Evolutionary conservation across 352 stramenopile genomes (phyloP), one percentile per base, ranked within the genome.

Genomic region (Phytophthora tubulina): DNA sequence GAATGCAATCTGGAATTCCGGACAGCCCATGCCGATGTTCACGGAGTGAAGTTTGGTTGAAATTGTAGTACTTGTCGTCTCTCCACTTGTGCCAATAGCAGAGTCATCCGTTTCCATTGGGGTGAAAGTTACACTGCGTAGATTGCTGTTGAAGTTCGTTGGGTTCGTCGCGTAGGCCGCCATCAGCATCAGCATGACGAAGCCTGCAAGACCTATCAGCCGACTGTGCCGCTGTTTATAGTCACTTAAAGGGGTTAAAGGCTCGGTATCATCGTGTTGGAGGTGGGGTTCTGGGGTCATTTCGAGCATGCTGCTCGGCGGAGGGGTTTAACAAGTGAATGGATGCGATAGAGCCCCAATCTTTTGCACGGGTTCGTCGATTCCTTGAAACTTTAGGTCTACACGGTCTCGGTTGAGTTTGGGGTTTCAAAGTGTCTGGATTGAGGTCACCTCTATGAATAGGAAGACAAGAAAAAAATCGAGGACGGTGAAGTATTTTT

Each of bases 1-100:
- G 55, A 82, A 88, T 14, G 73, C 60, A 35, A 71, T 58, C 39
- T 85, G 62, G 45, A 88, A 82, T 54, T 90, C 82, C 9, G 80
- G 80, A 52, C 80, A 90, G 17, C 80, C 80, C 71, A 88, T 62
- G 14, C 48, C 72, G 9, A 82, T 50, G 13, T 56, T 76, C 30
- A 82, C 53, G 17, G 56, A 65, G 11, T 45, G 56, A 3, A 72
- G 13, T 30, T 10, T 31, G 30, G 8, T 32, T 46, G n/a, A 42
- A 71, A 15, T 41, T 11, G 46, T 53, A 53, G 14, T 27, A 27
- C 41, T 46, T 7, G 41, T 27, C 36, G 17, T 49, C 6, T 21
- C 14, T 13, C 38, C 54, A 32, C 13, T n/a, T 31, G 21, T n/a
- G 3, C 10, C 27, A 8, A 49, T 11, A 27, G 15, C 35, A 6